Evolutionary conservation across 345 rosid species (phyloP).

Genomic region (Citrus hindsii): DNA sequence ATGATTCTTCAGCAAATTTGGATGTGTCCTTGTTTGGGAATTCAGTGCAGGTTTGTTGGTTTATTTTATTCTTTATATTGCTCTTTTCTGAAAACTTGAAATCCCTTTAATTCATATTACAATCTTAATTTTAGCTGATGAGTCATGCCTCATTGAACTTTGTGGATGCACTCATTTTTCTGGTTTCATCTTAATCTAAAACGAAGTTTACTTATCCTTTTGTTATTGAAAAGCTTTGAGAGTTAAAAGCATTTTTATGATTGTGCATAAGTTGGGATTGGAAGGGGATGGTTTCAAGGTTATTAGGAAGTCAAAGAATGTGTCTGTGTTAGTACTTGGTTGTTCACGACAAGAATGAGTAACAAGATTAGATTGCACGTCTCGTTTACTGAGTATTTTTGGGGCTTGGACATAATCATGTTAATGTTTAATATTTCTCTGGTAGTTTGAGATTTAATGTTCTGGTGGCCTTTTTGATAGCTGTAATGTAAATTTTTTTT

Average conservation of each 20-base stretch:
- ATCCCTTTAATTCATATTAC: background rate
- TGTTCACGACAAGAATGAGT: background rate
- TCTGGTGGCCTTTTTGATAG: background rate
- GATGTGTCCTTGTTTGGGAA: background rate
- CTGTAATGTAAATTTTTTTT: background rate
- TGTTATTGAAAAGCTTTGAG: background rate
- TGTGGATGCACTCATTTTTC: background rate
- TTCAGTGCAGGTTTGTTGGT: background rate
- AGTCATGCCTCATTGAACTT: background rate
- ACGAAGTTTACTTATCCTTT: background rate
- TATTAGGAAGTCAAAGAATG: background rate
- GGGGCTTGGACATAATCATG: background rate
- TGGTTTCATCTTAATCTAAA: background rate
- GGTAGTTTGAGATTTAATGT: background rate
- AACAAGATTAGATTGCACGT: too few relatives aligned
- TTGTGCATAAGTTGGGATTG: background rate
- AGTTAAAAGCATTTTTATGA: background rate
- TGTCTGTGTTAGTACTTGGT: background rate
- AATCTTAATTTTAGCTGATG: too few relatives aligned
- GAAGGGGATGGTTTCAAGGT: background rate
- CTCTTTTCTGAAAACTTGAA: background rate
- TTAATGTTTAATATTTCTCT: background rate
- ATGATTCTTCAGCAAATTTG: background rate
- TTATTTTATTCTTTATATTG: background rate
- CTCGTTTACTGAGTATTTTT: background rate